Evolutionary conservation across 2,329 filamentous ascomycete genomes (phyloP), one percentile per base, ranked within the genome.

Genomic region (Fusarium armeniacum): DNA sequence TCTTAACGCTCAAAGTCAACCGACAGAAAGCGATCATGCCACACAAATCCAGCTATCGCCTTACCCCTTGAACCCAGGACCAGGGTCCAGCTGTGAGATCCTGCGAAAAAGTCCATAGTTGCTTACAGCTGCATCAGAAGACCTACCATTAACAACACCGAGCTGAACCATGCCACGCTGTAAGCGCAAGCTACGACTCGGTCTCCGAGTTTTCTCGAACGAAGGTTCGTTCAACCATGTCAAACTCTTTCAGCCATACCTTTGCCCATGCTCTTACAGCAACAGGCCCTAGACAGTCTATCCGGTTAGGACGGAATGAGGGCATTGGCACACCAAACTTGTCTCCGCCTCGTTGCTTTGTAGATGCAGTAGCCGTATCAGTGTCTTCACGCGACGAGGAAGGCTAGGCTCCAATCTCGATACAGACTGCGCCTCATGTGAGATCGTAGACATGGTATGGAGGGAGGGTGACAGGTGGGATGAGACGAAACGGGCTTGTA

Each of bases 101-200:
- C 52, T 55, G 24, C 41, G 24, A 55, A 55, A 55, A 55, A 55
- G 52, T 55, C 52, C 52, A 46, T 55, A 0, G 41, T 46, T 38
- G 41, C 52, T 55, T 55, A 55, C 52, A 55, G 24, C 24, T 38
- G 52, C 32, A 46, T 32, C 9, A 2, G 12, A 36, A 18, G 32
- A 45, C 2, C 28, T 36, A 47, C 6, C 30, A n/a, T 30, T 18
- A 55, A 47, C 32, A 55, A 18, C 32, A 13, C 52, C 32, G 32
- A 46, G 8, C 32, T 24, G 52, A 47, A n/a, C 52, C 41, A 55
- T 55, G 32, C 13, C 32, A 55, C 18, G 24, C 4, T 15, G 32
- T 55, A 55, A 55, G 52, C 52, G 32, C 40, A 46, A 55, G 9
- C 32, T 6, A 55, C 9, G 22, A 38, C 6, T 32, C 49, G 12